Conservation (phyloP, 140 eudicot genomes). For the Flaveria floridana region DNA sequence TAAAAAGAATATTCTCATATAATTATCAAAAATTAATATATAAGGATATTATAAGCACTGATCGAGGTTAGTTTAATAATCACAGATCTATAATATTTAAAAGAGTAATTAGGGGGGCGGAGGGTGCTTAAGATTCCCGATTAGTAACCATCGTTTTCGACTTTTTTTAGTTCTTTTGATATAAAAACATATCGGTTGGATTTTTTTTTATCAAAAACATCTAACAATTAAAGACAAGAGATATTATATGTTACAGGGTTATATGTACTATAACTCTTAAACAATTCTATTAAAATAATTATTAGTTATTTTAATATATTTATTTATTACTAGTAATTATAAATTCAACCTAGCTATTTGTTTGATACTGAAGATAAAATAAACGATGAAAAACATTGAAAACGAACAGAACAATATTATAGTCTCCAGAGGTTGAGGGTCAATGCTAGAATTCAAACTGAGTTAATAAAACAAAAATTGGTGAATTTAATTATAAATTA, state of each 20-base stretch:
- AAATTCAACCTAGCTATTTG: neutral
- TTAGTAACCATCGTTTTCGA: constrained; percentile 14
- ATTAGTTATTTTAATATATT: neutral
- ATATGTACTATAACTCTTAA: neutral
- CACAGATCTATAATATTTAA: neutral
- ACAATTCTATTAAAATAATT: neutral
- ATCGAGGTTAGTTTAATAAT: neutral
- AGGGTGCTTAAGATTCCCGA: neutral
- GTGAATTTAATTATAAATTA: neutral
- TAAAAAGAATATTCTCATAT: constrained; percentile 6
- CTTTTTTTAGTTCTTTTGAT: neutral
- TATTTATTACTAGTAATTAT: neutral
- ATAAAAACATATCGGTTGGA: neutral
- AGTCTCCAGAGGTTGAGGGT: constrained; percentile 23
- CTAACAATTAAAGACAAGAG: neutral
- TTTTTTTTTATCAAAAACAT: neutral
- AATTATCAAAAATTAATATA: neutral
- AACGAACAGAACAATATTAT: neutral
- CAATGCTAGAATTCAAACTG: neutral
- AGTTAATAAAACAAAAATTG: neutral
- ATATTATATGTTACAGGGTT: neutral
- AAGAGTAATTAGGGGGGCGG: neutral
- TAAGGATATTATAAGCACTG: neutral
- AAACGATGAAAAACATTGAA: neutral
- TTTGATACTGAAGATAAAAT: neutral